Evolutionary conservation across 805 yeast genomes (phyloP).

Genomic region (Maudiozyma bulderi): DNA sequence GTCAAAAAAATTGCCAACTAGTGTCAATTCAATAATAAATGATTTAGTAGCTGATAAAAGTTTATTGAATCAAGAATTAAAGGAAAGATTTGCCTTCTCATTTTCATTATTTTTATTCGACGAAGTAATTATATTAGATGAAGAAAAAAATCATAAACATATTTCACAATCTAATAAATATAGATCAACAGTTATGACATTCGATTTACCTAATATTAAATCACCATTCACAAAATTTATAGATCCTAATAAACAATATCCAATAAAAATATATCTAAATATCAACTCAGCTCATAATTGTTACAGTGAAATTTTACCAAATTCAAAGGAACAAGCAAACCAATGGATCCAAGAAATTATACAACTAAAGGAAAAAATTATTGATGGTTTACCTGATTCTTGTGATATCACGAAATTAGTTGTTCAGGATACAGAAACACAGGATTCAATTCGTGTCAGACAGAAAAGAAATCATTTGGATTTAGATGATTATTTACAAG

Average conservation of each 20-base stretch:
- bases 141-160: neutral
- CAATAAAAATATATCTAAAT: slow-evolving; percentile 13
- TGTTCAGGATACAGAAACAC: slow-evolving; percentile 10
- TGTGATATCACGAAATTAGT: slow-evolving; percentile 14
- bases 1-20: slow-evolving; percentile 13
- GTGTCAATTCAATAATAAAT: slow-evolving; percentile 10
- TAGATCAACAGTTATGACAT: slow-evolving; percentile 8
- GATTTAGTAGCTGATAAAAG: slow-evolving; percentile 7
- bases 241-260: slow-evolving; percentile 5
- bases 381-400: slow-evolving; percentile 9
- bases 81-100: slow-evolving; percentile 9
- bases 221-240: slow-evolving; percentile 8
- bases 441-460: slow-evolving; percentile 3
- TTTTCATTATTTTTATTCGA: slow-evolving; percentile 13
- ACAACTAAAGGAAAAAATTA: slow-evolving; percentile 4
- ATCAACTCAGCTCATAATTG: slow-evolving; percentile 14
- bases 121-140: slow-evolving; percentile 6
- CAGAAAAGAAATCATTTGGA: slow-evolving; percentile 17
- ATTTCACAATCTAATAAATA: neutral
- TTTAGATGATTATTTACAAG: slow-evolving; percentile 12
- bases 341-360: slow-evolving; percentile 14
- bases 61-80: slow-evolving; percentile 8
- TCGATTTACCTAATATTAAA: slow-evolving; percentile 16
- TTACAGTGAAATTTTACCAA: slow-evolving; percentile 15
- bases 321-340: slow-evolving; percentile 11